Evolutionary conservation across 192 early-diverging fungal genomes (phyloP).

Genomic region (Linnemannia hyalina): DNA sequence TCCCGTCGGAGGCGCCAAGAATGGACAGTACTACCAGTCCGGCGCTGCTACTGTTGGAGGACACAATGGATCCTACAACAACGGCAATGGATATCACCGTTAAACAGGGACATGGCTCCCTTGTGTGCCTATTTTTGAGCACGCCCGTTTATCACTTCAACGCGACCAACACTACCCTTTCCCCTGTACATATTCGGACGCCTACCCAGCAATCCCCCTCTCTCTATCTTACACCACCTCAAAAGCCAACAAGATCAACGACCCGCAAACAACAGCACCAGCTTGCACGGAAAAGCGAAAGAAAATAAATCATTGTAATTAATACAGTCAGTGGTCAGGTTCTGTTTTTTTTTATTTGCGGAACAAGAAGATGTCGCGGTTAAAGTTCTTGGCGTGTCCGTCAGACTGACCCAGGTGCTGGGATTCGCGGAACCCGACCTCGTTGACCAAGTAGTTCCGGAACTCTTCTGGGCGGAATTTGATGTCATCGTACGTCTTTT

Average conservation of each 20-base stretch:
- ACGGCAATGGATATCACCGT: conserved; percentile 21
- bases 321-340: background rate
- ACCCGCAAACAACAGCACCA: background rate
- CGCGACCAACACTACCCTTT: background rate
- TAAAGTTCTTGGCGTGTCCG: conserved; percentile 39
- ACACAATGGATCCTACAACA: background rate
- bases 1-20: conserved; percentile 27
- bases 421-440: conserved; percentile 56
- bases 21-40: conserved; percentile 25
- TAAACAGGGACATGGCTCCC: background rate
- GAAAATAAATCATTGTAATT: background rate
- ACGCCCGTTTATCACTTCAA: background rate
- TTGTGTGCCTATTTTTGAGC: background rate
- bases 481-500: conserved; percentile 48
- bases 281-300: background rate
- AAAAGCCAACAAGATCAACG: background rate
- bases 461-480: conserved; percentile 60
- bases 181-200: background rate
- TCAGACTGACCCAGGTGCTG: conserved; percentile 36
- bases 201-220: background rate
- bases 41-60: background rate
- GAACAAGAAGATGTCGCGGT: conserved; percentile 37
- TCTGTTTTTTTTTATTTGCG: conserved; percentile 26
- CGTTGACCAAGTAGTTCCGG: conserved; percentile 49
- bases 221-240: no score